Conservation (phyloP, 805 yeast genomes). For the Zygotorulaspora danielsina region DNA sequence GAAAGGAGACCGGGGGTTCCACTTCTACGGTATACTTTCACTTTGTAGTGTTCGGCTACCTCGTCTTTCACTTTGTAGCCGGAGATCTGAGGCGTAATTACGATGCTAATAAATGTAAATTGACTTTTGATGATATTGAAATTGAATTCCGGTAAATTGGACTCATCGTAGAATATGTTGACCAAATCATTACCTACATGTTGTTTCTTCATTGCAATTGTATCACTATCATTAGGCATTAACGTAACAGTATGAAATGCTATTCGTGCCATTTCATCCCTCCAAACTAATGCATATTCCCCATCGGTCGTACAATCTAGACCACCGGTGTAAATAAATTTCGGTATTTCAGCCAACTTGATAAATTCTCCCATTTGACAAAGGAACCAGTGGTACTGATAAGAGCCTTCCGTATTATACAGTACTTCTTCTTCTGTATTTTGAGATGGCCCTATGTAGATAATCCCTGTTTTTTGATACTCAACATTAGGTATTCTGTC, state of each 20-base stretch:
- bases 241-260: constrained; percentile 76
- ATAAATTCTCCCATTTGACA: constrained; percentile 56
- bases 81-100: constrained; percentile 57
- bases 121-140: constrained; percentile 71
- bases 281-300: constrained; percentile 67
- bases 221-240: constrained; percentile 54
- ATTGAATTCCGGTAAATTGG: constrained; percentile 54
- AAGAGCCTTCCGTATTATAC: constrained; percentile 60
- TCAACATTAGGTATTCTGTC: constrained; percentile 77
- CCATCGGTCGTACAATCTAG: constrained; percentile 73
- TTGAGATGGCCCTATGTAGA: constrained; percentile 72
- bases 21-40: constrained; percentile 56
- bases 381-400: constrained; percentile 56
- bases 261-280: constrained; percentile 63
- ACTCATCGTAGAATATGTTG: constrained; percentile 76
- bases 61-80: constrained; percentile 3
- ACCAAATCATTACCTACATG: constrained; percentile 87
- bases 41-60: constrained; percentile 45
- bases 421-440: constrained; percentile 58
- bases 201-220: constrained; percentile 63
- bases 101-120: constrained; percentile 78
- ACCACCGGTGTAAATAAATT: constrained; percentile 64
- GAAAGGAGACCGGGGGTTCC: constrained; percentile 78
- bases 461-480: constrained; percentile 71
- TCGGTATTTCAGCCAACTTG: constrained; percentile 49